Evolutionary conservation across 2,329 filamentous ascomycete species (phyloP).

Genomic region (Stemphylium vesicarium): DNA sequence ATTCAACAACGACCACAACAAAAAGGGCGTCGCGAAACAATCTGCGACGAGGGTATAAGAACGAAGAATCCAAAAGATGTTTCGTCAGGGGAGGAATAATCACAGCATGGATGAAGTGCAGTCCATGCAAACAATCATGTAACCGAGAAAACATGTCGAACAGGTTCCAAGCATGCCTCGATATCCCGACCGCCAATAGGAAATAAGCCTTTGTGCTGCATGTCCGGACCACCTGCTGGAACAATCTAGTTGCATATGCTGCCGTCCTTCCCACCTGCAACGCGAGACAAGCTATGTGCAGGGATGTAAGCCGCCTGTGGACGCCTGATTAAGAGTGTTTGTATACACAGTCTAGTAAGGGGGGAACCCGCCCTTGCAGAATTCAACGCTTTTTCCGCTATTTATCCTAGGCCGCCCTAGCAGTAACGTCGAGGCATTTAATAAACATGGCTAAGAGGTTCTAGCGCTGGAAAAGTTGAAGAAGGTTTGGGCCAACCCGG

Average conservation of each 20-base stretch:
- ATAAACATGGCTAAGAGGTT: too few relatives aligned
- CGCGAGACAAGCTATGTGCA: constrained; percentile 11
- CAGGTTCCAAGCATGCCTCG: not conserved
- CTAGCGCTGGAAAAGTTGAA: too few relatives aligned
- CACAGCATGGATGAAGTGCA: constrained; percentile 4
- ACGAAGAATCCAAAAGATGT: not conserved
- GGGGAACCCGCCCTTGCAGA: too few relatives aligned
- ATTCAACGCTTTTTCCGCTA: too few relatives aligned
- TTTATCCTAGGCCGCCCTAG: too few relatives aligned
- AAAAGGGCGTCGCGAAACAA: not conserved
- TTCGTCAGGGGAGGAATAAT: constrained; percentile 4
- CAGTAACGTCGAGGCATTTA: too few relatives aligned
- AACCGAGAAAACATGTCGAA: constrained; percentile 6
- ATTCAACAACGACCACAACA: not conserved
- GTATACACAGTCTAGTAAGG: not conserved
- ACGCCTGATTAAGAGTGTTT: not conserved
- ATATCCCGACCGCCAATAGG: constrained; percentile 8
- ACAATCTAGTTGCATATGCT: constrained; percentile 11
- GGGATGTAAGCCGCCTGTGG: constrained; percentile 3
- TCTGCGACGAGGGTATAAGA: not conserved
- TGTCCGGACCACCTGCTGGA: constrained; percentile 21
- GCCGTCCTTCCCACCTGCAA: constrained; percentile 6
- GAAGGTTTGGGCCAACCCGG: too few relatives aligned
- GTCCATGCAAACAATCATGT: constrained; percentile 1
- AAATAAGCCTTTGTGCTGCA: constrained; percentile 4